Evolutionary conservation across 768 basidiomycete genomes (phyloP), one percentile per base, ranked within the genome.

Genomic region (Punctularia strigosozonata): DNA sequence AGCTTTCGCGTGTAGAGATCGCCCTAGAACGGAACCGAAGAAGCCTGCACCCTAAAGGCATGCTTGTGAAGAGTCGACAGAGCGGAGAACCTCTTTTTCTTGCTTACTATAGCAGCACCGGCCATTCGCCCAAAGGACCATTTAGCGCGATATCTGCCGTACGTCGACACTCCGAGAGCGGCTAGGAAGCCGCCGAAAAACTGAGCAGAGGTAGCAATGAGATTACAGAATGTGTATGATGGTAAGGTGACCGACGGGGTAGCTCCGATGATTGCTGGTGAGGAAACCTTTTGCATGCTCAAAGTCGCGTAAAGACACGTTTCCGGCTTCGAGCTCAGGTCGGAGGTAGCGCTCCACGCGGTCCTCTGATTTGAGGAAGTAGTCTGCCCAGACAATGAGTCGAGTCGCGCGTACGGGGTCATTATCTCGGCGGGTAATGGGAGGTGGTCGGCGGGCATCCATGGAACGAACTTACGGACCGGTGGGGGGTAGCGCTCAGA

Each of bases 251-350:
- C 68, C 61, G 36, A 70, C 64, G 41, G 65, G 62, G 44, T 58
- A 62, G 43, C 69, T 62, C 23, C 63, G 53, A 59, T 69, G 46
- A 60, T 51, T 47, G 26, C 65, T 67, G 25, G 77, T 68, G 20
- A 77, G 55, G 60, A 80, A 82, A 20, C 51, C 51, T 41, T 63
- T 50, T 4, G 77, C 71, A 8, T 68, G 53, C 0, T 78, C 63
- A 52, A 70, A 80, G 61, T 83, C 80, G 39, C 64, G 67, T 15
- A 47, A 50, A 4, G 66, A 62, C 41, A 77, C 56, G 45, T 62
- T 60, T 13, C 71, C 74, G n/a, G 58, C 50, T 24, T 75, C 68
- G 36, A 65, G 63, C 45, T 77, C 66, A 36, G 73, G 73, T 4
- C 61, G 53, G 18, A 77, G 64, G 30, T 75, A 67, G n/a, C 59